Conservation (phyloP, 176 grass and related monocot genomes). For the Puccinellia tenuiflora region DNA sequence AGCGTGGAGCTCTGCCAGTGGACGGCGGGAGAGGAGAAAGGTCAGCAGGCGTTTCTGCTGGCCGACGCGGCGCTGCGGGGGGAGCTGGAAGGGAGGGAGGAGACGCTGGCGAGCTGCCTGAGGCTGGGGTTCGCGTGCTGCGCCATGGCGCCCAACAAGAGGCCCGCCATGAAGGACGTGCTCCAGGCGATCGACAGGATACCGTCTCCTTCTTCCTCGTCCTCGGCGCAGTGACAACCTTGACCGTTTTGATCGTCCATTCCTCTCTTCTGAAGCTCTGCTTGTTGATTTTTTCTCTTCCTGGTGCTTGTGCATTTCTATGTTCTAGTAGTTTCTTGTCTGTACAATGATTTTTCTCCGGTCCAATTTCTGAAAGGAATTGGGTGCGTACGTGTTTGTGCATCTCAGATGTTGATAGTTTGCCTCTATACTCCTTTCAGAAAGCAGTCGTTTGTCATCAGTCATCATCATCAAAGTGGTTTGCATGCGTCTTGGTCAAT, state of each 20-base stretch:
- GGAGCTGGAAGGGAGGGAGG: conserved; percentile 59
- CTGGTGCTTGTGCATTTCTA: background rate
- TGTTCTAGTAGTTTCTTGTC: background rate
- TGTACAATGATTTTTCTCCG: background rate
- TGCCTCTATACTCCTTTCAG: background rate
- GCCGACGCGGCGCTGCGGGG: conserved; percentile 48
- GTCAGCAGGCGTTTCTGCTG: conserved; percentile 30
- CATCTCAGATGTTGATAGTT: background rate
- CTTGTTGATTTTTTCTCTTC: background rate
- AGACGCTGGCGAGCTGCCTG: conserved; percentile 56
- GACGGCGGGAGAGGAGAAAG: conserved; percentile 22
- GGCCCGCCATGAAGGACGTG: conserved; percentile 71
- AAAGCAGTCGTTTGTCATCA: background rate
- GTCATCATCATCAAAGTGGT: background rate
- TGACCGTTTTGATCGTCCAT: background rate
- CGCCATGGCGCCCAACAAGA: conserved; percentile 45
- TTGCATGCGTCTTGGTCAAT: background rate
- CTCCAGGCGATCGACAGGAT: conserved; percentile 59
- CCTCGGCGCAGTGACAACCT: background rate
- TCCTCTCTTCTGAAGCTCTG: background rate
- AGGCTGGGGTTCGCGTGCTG: conserved; percentile 69
- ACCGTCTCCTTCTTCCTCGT: conserved; percentile 22
- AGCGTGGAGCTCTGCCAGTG: conserved; percentile 66
- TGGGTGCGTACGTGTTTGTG: background rate
- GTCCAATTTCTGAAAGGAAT: conserved; percentile 28